Percentiles rank a stretch among this genome's conserved stretches.
Conservation (phyloP, 306 rosid species). For the Cicer cuneatum region DNA sequence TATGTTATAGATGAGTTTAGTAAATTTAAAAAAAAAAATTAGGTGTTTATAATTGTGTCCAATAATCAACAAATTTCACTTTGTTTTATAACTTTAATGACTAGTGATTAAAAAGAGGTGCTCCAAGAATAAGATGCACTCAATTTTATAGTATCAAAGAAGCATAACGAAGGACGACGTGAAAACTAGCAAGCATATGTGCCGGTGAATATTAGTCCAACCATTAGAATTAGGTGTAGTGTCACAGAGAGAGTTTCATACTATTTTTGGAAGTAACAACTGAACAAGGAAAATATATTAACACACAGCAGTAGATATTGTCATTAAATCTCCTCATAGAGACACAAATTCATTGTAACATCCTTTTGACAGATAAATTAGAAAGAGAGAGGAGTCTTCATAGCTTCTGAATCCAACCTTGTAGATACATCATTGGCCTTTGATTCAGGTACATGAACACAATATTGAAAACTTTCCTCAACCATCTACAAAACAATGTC, state of each 20-base stretch:
- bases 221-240: slow-evolving; percentile 32
- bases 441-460: slow-evolving; percentile 48
- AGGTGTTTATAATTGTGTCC: too few relatives aligned
- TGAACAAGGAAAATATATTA: slow-evolving; percentile 37
- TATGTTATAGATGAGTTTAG: too few relatives aligned
- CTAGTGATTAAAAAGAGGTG: too few relatives aligned
- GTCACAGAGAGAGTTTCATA: slow-evolving; percentile 39
- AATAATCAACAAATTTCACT: too few relatives aligned
- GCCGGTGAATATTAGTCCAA: slow-evolving; percentile 38
- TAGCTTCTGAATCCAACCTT: slow-evolving; percentile 46
- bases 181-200: slow-evolving; percentile 13
- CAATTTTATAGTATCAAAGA: slow-evolving; percentile 34
- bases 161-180: slow-evolving; percentile 19
- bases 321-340: slow-evolving; percentile 54
- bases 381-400: slow-evolving; percentile 23
- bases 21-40: too few relatives aligned
- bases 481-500: slow-evolving; percentile 61
- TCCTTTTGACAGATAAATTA: slow-evolving; percentile 20
- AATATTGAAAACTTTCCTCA: slow-evolving; percentile 43
- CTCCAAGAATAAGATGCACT: slow-evolving; percentile 19
- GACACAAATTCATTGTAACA: slow-evolving; percentile 47
- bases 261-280: slow-evolving; percentile 44
- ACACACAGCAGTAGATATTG: slow-evolving; percentile 45
- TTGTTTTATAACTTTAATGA: too few relatives aligned
- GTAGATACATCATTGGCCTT: slow-evolving; percentile 55